Conservation (phyloP, 1,284 basidiomycete genomes). For the Ustilago crameri region DNA sequence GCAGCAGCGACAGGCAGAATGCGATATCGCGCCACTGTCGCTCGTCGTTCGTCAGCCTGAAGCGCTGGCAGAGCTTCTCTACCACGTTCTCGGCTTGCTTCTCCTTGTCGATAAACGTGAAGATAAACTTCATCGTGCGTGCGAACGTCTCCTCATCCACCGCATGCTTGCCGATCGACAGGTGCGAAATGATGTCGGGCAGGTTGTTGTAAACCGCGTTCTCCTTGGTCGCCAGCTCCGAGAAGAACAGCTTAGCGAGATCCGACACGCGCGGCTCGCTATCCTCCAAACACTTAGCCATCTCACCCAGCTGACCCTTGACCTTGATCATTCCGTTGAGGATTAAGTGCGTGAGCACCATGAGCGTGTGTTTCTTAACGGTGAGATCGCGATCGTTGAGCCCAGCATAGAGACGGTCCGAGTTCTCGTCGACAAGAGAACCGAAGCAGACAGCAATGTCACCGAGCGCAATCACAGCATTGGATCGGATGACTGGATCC, state of each 20-base stretch:
- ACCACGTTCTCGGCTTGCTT: constrained; percentile 68
- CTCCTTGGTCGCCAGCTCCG: constrained; percentile 92
- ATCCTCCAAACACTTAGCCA: constrained; percentile 98
- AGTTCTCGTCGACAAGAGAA: constrained; percentile 95
- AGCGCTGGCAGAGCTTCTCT: constrained; percentile 71
- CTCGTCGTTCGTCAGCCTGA: constrained; percentile 86
- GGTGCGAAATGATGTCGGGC: constrained; percentile 75
- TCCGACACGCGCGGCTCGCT: constrained; percentile 88
- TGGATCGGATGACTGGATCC: constrained; percentile 88
- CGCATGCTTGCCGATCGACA: constrained; percentile 91
- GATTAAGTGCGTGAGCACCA: constrained; percentile 97
- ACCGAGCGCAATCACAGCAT: constrained; percentile 95
- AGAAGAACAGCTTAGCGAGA: constrained; percentile 96
- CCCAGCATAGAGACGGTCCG: constrained; percentile 92
- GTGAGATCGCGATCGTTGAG: constrained; percentile 84
- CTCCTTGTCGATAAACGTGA: constrained; percentile 92
- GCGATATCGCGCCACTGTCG: constrained; percentile 98
- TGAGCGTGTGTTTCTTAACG: constrained; percentile 98
- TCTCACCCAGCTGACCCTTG: constrained; percentile 97
- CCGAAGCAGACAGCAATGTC: constrained; percentile 97
- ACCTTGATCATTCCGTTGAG: constrained; percentile 99
- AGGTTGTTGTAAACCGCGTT: constrained; percentile 99
- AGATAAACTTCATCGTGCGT: constrained; percentile 93
- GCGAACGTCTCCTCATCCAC: constrained; percentile 93
- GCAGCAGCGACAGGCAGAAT: constrained; percentile 90